phyloP scores from a whole-genome alignment of 805 yeast species.

The Ogataea nonfermentans region DNA sequence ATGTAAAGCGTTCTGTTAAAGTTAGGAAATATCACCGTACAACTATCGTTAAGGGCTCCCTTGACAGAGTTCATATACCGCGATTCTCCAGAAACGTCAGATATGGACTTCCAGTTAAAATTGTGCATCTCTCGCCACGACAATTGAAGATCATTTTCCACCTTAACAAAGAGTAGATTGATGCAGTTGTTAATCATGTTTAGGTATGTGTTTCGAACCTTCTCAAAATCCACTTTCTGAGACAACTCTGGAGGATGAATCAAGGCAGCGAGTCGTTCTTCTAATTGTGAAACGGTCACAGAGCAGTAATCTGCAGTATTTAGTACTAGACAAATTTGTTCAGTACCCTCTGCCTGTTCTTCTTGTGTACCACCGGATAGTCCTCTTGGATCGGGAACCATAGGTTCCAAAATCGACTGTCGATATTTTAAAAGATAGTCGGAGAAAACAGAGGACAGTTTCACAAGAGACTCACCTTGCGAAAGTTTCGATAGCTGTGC shows the following conservation, averaged over 20 bases:
- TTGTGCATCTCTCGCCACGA: constrained; percentile 83
- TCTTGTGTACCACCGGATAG: constrained; percentile 32
- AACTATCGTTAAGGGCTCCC: constrained; percentile 43
- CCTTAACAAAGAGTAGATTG: constrained; percentile 52
- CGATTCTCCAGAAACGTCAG: constrained; percentile 69
- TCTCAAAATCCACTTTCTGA: constrained; percentile 50
- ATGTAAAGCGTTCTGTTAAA: constrained; percentile 69
- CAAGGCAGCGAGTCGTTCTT: constrained; percentile 50
- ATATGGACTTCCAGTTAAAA: constrained; percentile 68
- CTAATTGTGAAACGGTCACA: constrained; percentile 73
- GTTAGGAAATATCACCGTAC: constrained; percentile 48
- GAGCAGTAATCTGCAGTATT: constrained; percentile 91
- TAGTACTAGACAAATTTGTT: constrained; percentile 65
- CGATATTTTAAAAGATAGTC: constrained; percentile 64
- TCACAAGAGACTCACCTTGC: constrained; percentile 47
- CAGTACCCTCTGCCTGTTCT: constrained; percentile 57
- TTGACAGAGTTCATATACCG: constrained; percentile 62
- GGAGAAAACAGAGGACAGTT: constrained; percentile 57
- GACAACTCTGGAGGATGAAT: constrained; percentile 35
- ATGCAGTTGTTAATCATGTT: constrained; percentile 59
- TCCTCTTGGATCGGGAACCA: constrained; percentile 41
- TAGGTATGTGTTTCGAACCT: constrained; percentile 53
- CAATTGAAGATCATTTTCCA: constrained; percentile 58
- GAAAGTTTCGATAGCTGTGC: constrained; percentile 67
- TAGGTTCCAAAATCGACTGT: constrained; percentile 46